Base-by-base conservation (phyloP, 2,329 filamentous ascomycete species). In the Exserohilum rostratum region DNA sequence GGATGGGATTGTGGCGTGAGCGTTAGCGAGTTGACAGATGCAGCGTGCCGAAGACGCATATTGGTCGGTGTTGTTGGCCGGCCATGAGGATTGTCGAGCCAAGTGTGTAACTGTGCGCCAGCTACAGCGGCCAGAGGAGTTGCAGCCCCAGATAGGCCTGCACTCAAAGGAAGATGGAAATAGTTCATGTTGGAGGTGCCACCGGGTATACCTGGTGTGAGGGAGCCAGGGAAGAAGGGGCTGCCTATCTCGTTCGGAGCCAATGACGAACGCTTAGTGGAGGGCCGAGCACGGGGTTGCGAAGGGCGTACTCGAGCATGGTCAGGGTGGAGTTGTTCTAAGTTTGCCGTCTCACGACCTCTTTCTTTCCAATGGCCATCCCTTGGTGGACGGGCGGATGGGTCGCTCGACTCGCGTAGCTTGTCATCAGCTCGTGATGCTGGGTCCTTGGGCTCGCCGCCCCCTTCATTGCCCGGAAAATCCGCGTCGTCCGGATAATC, bases 111-210 rank as follows among this genome's bases (percentile, higher is more conserved):
- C 58, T 87, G 85, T 22, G 88, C 89, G 35, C 90, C 89, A 17
- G 90, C 90, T 44, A 93, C 88, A 45, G 90, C 90, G 6, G 90
- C 90, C 27, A 93, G 81, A 38, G 90, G 90, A 22, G 90, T 93
- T 58, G 90, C 88, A 11, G 89, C 87, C 22, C 90, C 90, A 43
- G 89, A 90, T 61, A 90, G 82, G 3, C 87, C 87, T 22, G 84
- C 83, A 7, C 87, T 85, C 4, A 93, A 80, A 62, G 92, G 90
- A 15, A 89, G 86, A 71, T 93, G 90, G 69, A 95, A 93, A 74
- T 93, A 95, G 72, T 88, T 88, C 66, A 93, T 81, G 64, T 90
- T 92, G 10, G 88, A 88, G 10, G 89, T 88, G 27, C 88, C 89
- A 53, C 90, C 89, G 5, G 89, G 83, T 78, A 66, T 62, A 80